These are phyloP conservation scores for Glaciozyma martinii DNA, from an alignment of 768 basidiomycete species.

Conservation along the genomic window DNA sequence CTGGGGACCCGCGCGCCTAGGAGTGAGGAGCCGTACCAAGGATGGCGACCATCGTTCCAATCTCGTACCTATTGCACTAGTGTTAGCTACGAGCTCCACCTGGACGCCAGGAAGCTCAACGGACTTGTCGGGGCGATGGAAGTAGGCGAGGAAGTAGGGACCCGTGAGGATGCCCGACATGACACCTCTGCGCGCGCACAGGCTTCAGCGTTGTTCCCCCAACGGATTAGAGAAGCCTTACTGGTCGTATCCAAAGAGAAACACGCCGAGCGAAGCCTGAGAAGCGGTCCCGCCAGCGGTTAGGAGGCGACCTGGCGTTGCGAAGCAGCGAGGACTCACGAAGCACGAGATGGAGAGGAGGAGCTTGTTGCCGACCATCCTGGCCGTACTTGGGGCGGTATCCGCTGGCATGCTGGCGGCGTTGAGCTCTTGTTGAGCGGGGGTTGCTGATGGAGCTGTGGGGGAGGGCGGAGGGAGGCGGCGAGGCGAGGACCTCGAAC, in stretches of 20 bases:
- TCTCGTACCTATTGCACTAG: slow-evolving; percentile 47
- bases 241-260: not conserved
- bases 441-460: no score
- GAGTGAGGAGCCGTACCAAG: not conserved
- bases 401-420: no score
- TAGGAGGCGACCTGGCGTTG: not conserved
- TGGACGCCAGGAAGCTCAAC: no score
- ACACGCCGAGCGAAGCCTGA: not conserved
- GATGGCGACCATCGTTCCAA: slow-evolving; percentile 95
- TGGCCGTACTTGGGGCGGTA: no score
- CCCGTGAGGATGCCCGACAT: slow-evolving; percentile 64
- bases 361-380: not conserved
- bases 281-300: not conserved
- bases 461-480: no score
- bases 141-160: slow-evolving; percentile 67
- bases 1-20: not conserved
- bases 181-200: not conserved
- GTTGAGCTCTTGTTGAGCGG: no score
- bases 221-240: not conserved
- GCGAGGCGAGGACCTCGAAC: no score
- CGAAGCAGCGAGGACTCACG: not conserved
- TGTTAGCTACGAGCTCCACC: slow-evolving; percentile 33
- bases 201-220: not conserved
- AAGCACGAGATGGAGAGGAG: slow-evolving; percentile 1
- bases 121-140: slow-evolving; percentile 49